These are phyloP conservation scores for Spergularia bocconei DNA, from an alignment of 148 eudicot species.

Conservation along the genomic window DNA sequence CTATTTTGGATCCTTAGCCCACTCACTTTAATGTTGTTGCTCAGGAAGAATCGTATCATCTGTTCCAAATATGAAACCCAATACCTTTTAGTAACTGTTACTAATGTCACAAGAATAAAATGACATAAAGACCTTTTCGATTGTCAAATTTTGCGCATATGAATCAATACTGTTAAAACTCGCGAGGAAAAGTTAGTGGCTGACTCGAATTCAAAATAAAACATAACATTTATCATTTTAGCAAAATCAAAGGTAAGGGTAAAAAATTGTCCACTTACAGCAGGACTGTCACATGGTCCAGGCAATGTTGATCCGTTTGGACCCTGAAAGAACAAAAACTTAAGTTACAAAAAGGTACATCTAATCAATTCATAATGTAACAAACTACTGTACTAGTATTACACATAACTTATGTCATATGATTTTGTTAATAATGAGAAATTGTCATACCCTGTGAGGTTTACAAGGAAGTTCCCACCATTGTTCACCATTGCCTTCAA, in stretches of 20 bases:
- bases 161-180: too few relatives aligned
- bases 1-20: slow-evolving; percentile 76
- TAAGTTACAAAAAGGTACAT: neutral
- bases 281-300: slow-evolving; percentile 94
- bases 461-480: slow-evolving; percentile 99
- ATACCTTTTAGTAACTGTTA: too few relatives aligned
- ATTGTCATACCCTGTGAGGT: slow-evolving; percentile 72
- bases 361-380: neutral
- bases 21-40: slow-evolving; percentile 59
- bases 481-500: slow-evolving; percentile 82
- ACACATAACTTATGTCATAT: neutral
- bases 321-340: slow-evolving; percentile 47
- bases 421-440: too few relatives aligned
- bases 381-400: neutral
- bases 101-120: too few relatives aligned
- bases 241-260: neutral
- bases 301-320: slow-evolving; percentile 89
- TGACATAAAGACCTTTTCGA: too few relatives aligned
- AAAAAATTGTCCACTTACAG: slow-evolving; percentile 49
- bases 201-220: neutral
- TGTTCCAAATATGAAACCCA: slow-evolving; percentile 20
- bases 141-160: too few relatives aligned
- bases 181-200: too few relatives aligned
- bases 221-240: too few relatives aligned
- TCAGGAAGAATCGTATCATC: slow-evolving; percentile 87